Conservation (phyloP, 2,329 filamentous ascomycete species). For the Periconia sp. region DNA sequence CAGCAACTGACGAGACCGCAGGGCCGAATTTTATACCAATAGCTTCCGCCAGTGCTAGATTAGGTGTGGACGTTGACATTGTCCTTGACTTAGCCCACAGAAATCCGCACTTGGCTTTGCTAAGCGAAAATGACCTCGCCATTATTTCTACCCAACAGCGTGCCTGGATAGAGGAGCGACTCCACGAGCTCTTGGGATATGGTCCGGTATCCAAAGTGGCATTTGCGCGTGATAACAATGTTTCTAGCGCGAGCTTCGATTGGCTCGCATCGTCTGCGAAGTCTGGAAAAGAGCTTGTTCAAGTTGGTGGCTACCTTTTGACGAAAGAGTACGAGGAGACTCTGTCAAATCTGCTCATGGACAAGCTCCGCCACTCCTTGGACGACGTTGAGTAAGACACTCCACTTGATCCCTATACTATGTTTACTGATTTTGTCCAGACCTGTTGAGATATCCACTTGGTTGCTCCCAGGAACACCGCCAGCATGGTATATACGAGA, state of each 20-base stretch:
- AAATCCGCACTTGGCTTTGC: constrained; percentile 22
- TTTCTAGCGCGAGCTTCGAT: constrained; percentile 30
- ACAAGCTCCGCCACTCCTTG: constrained; percentile 16
- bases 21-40: no score
- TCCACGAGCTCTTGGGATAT: constrained; percentile 11
- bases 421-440: constrained; percentile 16
- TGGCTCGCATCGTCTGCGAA: constrained; percentile 17
- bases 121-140: constrained; percentile 28
- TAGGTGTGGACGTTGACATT: constrained; percentile 28
- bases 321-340: constrained; percentile 20
- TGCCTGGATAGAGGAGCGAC: constrained; percentile 18
- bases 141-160: constrained; percentile 32
- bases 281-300: constrained; percentile 14
- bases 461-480: constrained; percentile 25
- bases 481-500: constrained; percentile 31
- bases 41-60: constrained; percentile 16
- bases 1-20: no score
- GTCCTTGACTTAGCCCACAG: constrained; percentile 27
- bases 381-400: constrained; percentile 21
- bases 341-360: constrained; percentile 11
- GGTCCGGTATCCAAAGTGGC: constrained; percentile 22
- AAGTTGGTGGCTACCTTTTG: constrained; percentile 25
- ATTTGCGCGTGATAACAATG: constrained; percentile 26
- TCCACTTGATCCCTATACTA: background rate
- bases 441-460: constrained; percentile 18